These are phyloP conservation scores for Blastobotrys muscicola DNA, from an alignment of 805 yeast species.

Conservation along the genomic window DNA sequence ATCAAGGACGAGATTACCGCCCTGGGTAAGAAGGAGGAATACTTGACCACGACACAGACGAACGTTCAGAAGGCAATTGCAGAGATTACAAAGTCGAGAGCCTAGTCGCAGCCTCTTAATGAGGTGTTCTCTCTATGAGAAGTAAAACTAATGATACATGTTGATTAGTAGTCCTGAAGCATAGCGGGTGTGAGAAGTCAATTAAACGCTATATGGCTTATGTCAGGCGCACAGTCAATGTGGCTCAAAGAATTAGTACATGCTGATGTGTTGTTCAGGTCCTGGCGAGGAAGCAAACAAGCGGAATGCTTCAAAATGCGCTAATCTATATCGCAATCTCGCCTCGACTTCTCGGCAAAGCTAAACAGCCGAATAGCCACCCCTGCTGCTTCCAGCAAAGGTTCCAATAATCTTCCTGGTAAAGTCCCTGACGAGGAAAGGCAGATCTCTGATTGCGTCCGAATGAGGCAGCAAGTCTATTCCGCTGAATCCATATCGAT, in stretches of 20 bases:
- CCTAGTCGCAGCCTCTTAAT: no score
- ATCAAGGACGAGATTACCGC: slow-evolving; percentile 51
- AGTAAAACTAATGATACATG: no score
- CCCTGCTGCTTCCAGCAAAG: slow-evolving; percentile 54
- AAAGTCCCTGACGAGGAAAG: slow-evolving; percentile 67
- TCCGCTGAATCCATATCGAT: slow-evolving; percentile 55
- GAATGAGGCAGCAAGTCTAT: slow-evolving; percentile 40
- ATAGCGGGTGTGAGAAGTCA: no score
- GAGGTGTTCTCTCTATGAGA: neutral
- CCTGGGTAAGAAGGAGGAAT: slow-evolving; percentile 57
- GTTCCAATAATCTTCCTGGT: slow-evolving; percentile 60
- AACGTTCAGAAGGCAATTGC: slow-evolving; percentile 60
- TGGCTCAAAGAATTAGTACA: no score
- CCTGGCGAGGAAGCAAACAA: neutral
- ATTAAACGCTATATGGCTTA: no score
- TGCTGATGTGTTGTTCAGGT: no score
- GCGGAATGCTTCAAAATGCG: neutral
- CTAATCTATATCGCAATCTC: neutral
- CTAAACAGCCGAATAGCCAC: slow-evolving; percentile 89
- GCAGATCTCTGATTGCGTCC: slow-evolving; percentile 52
- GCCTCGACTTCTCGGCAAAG: neutral
- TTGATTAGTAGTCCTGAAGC: no score
- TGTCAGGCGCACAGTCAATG: no score
- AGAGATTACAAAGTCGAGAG: slow-evolving; percentile 26
- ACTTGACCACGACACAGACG: slow-evolving; percentile 67